phyloP scores from a whole-genome alignment of 495 filamentous ascomycete species.

The Penicillium dipodomyicola region DNA sequence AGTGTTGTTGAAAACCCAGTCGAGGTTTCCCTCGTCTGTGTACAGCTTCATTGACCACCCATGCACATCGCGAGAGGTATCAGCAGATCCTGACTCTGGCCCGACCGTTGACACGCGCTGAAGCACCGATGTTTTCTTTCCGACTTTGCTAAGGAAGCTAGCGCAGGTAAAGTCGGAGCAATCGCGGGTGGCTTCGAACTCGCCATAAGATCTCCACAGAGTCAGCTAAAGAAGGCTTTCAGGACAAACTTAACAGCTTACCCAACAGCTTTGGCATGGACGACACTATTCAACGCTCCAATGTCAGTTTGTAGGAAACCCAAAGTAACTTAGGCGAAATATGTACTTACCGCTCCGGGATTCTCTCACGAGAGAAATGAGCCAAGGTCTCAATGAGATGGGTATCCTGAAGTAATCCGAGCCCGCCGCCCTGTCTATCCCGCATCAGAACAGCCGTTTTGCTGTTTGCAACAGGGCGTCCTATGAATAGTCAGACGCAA shows the following conservation, averaged over 20 bases:
- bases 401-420: constrained; percentile 34
- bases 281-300: constrained; percentile 38
- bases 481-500: background rate
- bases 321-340: background rate
- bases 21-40: constrained; percentile 75
- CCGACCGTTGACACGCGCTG: constrained; percentile 65
- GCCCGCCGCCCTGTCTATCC: constrained; percentile 27
- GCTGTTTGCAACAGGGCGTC: constrained; percentile 30
- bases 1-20: constrained; percentile 44
- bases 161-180: constrained; percentile 43
- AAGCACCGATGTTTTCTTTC: constrained; percentile 61
- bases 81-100: constrained; percentile 62
- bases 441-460: constrained; percentile 31
- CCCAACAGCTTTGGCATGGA: constrained; percentile 60
- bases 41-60: constrained; percentile 74
- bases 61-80: constrained; percentile 63
- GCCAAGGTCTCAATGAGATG: constrained; percentile 49
- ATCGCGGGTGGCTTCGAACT: constrained; percentile 60
- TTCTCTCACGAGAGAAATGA: constrained; percentile 59
- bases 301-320: background rate
- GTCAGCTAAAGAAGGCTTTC: background rate
- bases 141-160: constrained; percentile 47
- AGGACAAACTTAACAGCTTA: constrained; percentile 5
- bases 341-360: constrained; percentile 37
- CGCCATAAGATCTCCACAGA: constrained; percentile 41